Evolutionary conservation across 805 yeast species (phyloP).

Genomic region (Ogataea minuta): DNA sequence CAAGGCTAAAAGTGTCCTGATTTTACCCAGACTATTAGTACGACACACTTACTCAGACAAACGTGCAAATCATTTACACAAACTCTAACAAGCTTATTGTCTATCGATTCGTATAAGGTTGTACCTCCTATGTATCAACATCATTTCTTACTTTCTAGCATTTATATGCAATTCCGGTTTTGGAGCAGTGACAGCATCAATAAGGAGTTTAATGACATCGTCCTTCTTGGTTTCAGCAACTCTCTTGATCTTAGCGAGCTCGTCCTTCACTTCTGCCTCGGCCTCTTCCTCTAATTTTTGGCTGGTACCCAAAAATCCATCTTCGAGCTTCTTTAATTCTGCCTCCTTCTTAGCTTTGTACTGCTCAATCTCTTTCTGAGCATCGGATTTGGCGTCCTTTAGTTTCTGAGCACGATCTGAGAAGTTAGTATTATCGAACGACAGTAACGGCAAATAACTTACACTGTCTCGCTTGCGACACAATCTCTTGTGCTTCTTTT

Average conservation of each 20-base stretch:
- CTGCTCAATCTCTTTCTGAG: conserved; percentile 80
- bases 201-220: conserved; percentile 69
- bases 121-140: too few relatives aligned
- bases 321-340: conserved; percentile 73
- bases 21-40: too few relatives aligned
- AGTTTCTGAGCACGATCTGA: conserved; percentile 76
- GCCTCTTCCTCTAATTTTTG: conserved; percentile 78
- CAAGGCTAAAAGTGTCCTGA: neutral
- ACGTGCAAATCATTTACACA: neutral
- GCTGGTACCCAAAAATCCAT: conserved; percentile 71
- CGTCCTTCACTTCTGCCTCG: conserved; percentile 66
- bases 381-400: conserved; percentile 93
- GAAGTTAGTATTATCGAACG: conserved; percentile 14
- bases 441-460: conserved; percentile 32
- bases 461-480: conserved; percentile 87
- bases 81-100: too few relatives aligned
- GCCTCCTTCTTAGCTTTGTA: conserved; percentile 82
- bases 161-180: conserved; percentile 81
- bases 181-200: conserved; percentile 77
- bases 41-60: too few relatives aligned
- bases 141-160: conserved; percentile 17
- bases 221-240: conserved; percentile 60
- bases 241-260: conserved; percentile 63
- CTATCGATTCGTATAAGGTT: too few relatives aligned
- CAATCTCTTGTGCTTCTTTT: conserved; percentile 95